Conservation (phyloP, 306 rosid species). For the Alnus rubra region DNA sequence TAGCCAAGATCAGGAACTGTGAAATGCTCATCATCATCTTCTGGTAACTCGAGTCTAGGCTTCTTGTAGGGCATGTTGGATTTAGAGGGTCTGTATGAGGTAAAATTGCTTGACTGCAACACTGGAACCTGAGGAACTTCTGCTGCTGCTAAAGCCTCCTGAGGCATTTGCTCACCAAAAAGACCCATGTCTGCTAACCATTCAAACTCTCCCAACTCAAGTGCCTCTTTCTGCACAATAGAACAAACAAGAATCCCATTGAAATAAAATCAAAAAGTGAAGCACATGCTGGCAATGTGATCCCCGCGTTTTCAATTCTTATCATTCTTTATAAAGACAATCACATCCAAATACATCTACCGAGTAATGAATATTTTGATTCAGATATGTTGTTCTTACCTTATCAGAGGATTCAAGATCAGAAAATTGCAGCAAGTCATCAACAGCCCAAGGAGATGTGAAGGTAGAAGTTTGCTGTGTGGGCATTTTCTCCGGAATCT, state of each 20-base stretch:
- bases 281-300: background rate
- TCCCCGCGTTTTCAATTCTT: background rate
- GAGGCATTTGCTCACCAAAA: constrained; percentile 66
- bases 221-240: constrained; percentile 60
- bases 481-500: constrained; percentile 44
- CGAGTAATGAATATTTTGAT: background rate
- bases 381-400: constrained; percentile 34
- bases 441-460: constrained; percentile 80
- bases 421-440: constrained; percentile 73
- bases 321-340: background rate
- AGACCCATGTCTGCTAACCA: constrained; percentile 82
- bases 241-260: background rate
- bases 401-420: constrained; percentile 69
- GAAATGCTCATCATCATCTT: constrained; percentile 79
- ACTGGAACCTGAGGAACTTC: constrained; percentile 91
- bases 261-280: background rate
- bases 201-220: constrained; percentile 87
- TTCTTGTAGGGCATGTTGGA: constrained; percentile 58
- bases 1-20: constrained; percentile 90
- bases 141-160: constrained; percentile 72
- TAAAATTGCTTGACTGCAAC: constrained; percentile 44
- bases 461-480: constrained; percentile 56
- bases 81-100: constrained; percentile 53
- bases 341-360: background rate
- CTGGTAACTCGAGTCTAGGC: constrained; percentile 64